Conservation (phyloP, 495 filamentous ascomycete species). For the Geoglossum glabrum region DNA sequence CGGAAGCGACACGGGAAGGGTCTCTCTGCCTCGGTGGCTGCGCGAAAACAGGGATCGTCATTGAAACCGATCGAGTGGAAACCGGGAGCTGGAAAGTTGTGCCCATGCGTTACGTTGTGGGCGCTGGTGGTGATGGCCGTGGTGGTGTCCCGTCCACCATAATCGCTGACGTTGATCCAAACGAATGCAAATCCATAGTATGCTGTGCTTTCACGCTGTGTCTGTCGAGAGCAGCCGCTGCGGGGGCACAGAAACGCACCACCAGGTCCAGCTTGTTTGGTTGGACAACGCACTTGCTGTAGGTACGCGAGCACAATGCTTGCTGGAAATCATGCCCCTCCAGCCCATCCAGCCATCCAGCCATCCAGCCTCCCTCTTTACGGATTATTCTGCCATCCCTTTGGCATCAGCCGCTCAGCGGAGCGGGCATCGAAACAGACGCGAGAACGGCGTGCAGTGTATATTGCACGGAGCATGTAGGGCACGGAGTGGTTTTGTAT, state of each 20-base stretch:
- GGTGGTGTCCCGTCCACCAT: neutral
- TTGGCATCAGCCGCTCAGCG: neutral
- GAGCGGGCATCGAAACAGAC: neutral
- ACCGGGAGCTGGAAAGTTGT: neutral
- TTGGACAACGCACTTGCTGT: neutral
- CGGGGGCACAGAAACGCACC: neutral
- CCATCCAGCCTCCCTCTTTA: no score
- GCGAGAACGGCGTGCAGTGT: no score
- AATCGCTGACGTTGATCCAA: neutral
- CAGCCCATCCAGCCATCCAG: neutral
- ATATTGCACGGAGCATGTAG: neutral
- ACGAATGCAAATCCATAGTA: neutral
- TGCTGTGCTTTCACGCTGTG: neutral
- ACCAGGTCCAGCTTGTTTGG: neutral
- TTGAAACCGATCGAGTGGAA: neutral
- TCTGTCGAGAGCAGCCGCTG: neutral
- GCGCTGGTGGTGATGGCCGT: neutral
- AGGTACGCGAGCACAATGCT: neutral
- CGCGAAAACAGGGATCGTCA: neutral
- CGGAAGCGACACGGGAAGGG: neutral
- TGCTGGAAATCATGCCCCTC: neutral
- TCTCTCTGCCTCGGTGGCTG: neutral
- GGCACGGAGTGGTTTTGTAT: neutral
- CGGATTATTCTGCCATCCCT: neutral
- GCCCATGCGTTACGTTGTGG: neutral